Evolutionary conservation across 345 rosid genomes (phyloP), one percentile per base, ranked within the genome.

Genomic region (Populus nigra): DNA sequence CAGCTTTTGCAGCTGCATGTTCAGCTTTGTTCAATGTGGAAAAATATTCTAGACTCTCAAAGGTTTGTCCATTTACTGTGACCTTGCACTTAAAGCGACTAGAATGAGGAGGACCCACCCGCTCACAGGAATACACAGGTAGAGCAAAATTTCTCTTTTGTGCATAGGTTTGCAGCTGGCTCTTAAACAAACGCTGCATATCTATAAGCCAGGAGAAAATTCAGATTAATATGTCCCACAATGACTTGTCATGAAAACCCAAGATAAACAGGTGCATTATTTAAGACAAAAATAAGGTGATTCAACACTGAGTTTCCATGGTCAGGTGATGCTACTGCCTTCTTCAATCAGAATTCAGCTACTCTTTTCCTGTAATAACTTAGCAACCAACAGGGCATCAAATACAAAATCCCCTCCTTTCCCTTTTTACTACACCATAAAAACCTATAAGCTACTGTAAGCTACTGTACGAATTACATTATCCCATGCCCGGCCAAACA

Each of bases 71-170:
- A 73, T 70, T 79, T 74, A 90, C 22, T 23, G 82, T 81, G 72
- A 92, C 93, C 73, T 72, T 85, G 73, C 86, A 84, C 55, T 79
- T 83, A 68, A 92, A 92, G 33, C 75, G 86, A 53, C 77, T 69
- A 69, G 89, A 89, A 88, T 92, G 97, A 57, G 90, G 86, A 53
- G 90, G 90, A 8, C 95, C 93, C 73, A 65, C 76, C 36, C 82
- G 73, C 73, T 88, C 91, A 75, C 79, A 67, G 62, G 80, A 83
- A 78, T 91, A 92, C n/a, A 67, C 45, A 0, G 94, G 97, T 15
- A 83, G 77, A 17, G 67, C 36, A 7, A 89, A 78, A 63, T 83
- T 78, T 71, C 80, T 86, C 87, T 89, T 91, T 71, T 84, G 78
- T 9, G 89, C 78, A 78, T 83, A 88, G n/a, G 35, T 68, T n/a